These are phyloP conservation scores for Paxillus rubicundulus DNA, from an alignment of 768 basidiomycete genomes.

Conservation along the genomic window DNA sequence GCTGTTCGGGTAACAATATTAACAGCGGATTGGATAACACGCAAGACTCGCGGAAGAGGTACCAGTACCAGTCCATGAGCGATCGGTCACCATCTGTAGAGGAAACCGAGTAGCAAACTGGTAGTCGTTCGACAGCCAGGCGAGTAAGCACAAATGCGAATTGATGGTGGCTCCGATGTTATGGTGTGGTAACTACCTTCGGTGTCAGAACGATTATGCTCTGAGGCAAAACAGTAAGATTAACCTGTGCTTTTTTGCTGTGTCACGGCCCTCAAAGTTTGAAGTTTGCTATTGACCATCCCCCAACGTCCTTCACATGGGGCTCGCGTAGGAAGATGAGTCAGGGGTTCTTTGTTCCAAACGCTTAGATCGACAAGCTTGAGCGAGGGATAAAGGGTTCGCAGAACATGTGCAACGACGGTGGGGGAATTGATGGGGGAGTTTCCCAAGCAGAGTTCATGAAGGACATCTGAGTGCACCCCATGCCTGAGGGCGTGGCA, in stretches of 20 bases:
- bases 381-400: constrained; percentile 17
- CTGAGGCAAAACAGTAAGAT: too few relatives aligned
- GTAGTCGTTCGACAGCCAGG: too few relatives aligned
- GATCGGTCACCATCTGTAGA: too few relatives aligned
- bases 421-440: constrained; percentile 12
- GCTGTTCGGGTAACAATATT: too few relatives aligned
- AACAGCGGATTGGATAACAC: too few relatives aligned
- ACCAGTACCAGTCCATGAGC: too few relatives aligned
- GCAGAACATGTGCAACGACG: constrained; percentile 10
- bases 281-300: constrained; percentile 16
- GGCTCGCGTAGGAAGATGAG: constrained; percentile 6
- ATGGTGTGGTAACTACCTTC: background rate
- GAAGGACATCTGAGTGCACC: constrained; percentile 2
- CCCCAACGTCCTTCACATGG: constrained; percentile 17
- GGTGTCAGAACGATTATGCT: background rate
- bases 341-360: constrained; percentile 15
- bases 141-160: too few relatives aligned
- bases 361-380: constrained; percentile 18
- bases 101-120: too few relatives aligned
- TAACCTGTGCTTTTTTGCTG: background rate
- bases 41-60: too few relatives aligned
- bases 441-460: constrained; percentile 20
- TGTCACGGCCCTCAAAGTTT: background rate
- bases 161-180: too few relatives aligned
- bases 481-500: background rate